Percentiles rank a stretch among this genome's conserved stretches.
These are phyloP conservation scores for Diutina scorzettiae DNA, from an alignment of 1,139 yeast species.

Conservation along the genomic window DNA sequence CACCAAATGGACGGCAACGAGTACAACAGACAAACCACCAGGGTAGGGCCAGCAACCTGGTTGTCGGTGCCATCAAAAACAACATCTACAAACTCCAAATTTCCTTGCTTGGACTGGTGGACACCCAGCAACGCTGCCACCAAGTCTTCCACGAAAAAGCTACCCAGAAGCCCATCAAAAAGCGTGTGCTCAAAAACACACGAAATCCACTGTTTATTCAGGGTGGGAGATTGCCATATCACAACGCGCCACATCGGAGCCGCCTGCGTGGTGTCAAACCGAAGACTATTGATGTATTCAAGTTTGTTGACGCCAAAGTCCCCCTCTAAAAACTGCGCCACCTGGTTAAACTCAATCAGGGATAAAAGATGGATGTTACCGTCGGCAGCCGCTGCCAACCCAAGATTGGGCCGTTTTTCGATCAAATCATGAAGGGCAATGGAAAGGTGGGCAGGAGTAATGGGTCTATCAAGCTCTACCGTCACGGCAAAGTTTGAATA, in stretches of 20 bases:
- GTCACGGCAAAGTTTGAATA: slow-evolving; percentile 3
- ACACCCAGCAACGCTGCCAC: neutral
- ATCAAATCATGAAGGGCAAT: slow-evolving; percentile 1
- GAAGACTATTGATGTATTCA: neutral
- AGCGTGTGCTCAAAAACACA: slow-evolving; percentile 4
- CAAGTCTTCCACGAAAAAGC: neutral
- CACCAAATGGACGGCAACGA: neutral
- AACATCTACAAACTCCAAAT: neutral
- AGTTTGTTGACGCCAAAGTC: neutral
- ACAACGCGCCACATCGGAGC: neutral
- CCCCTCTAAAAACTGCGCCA: neutral
- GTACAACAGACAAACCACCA: neutral
- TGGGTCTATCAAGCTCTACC: neutral
- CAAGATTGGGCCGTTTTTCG: neutral
- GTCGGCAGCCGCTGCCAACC: neutral
- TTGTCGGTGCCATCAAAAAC: neutral
- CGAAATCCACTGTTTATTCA: neutral
- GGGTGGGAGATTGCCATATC: neutral
- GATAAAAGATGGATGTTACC: neutral
- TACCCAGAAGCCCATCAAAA: neutral
- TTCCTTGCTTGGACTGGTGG: neutral
- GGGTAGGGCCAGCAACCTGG: neutral
- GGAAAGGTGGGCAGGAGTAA: slow-evolving; percentile 2
- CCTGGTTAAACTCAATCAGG: neutral
- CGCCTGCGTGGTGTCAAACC: neutral